Conservation (phyloP, 441 rosid species). For the Corymbia calophylla region DNA sequence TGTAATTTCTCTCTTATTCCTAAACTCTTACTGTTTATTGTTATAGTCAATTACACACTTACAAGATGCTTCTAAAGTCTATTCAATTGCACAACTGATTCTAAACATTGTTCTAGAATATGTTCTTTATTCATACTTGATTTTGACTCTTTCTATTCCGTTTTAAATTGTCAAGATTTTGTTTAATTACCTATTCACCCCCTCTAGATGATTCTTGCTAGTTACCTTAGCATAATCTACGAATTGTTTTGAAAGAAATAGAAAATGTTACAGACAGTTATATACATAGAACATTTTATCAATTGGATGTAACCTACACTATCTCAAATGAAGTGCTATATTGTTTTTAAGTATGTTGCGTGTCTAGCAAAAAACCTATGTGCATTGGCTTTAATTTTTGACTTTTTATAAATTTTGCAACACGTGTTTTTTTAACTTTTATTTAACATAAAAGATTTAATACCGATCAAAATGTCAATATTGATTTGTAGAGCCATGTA, state of each 20-base stretch:
- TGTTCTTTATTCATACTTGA: too few relatives aligned
- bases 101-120: too few relatives aligned
- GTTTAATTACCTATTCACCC: too few relatives aligned
- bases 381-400: neutral
- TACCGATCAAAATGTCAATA: neutral
- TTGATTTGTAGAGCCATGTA: neutral
- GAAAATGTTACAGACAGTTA: neutral
- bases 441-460: neutral
- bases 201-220: too few relatives aligned
- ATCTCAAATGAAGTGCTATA: neutral
- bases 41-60: too few relatives aligned
- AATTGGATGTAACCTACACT: neutral
- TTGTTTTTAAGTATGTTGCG: neutral
- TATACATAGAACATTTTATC: neutral
- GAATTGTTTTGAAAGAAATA: neutral
- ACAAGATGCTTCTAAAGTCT: too few relatives aligned
- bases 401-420: neutral
- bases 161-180: too few relatives aligned
- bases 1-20: too few relatives aligned
- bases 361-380: neutral
- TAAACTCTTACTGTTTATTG: too few relatives aligned
- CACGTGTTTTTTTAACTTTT: neutral
- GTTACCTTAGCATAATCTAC: neutral
- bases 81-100: too few relatives aligned
- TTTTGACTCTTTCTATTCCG: too few relatives aligned